Evolutionary conservation across 192 early-diverging fungal genomes (phyloP), one percentile per base, ranked within the genome.

Genomic region (Backusella tarrabulga): DNA sequence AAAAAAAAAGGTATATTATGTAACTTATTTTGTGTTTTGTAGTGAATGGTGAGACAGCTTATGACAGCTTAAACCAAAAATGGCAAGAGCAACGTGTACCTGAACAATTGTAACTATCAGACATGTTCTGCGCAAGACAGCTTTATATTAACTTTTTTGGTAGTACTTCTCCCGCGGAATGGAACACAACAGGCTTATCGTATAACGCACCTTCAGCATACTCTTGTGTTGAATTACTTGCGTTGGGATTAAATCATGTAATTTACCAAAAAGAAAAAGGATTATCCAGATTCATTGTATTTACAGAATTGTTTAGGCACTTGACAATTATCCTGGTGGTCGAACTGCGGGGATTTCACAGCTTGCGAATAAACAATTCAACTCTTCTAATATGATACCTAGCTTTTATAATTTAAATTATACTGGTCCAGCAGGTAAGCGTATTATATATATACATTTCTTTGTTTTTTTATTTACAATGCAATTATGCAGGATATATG

Each of bases 381-480:
- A 81, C 69, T 54, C 60, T 12, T 38, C 86, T 81, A 32, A 85
- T 8, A 73, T 87, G 68, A 74, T 15, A 17, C 86, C 86, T 14
- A 19, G 52, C 4, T 73, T 71, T 38, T 80, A 83, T 73, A 87
- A 85, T 52, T 73, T 81, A 41, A 82, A 85, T 34, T 87, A 85
- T 41, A 82, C 78, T 4, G 86, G 86, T 3, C 86, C 86, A 44
- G 80, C 78, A 12, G 86, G 86, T 29, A 79, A 75, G 1, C 17
- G 6, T 40, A 71, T 34, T 29, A 46, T 32, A 41, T 38, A 41
- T 5, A 72, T 19, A 26, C 17, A 19, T 15, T 19, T 21, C 9
- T 38, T 19, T 70, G 21, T 14, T 23, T 14, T 2, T 12, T 70
- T 12, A 40, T 38, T 70, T 7, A 66, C 36, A 67, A 15, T 75